Conservation (phyloP, 2,329 filamentous ascomycete species). For the Alternaria triticimaculans region DNA sequence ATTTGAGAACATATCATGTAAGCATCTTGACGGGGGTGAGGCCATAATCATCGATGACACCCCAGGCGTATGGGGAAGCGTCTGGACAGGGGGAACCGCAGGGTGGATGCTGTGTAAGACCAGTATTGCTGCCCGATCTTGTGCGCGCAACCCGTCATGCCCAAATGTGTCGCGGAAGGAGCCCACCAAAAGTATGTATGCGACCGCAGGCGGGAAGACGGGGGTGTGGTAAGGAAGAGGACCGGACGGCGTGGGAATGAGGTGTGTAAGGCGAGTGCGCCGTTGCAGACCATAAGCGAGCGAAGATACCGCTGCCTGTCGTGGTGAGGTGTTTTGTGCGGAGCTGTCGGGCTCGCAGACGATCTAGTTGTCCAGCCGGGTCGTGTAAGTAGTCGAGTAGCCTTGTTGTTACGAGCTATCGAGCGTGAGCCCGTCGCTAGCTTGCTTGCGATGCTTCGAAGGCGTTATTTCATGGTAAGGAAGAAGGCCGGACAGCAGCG, state of each 20-base stretch:
- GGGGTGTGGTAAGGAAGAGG: background rate
- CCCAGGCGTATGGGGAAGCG: background rate
- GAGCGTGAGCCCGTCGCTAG: slow-evolving; percentile 18
- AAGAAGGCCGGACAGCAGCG: background rate
- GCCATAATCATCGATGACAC: background rate
- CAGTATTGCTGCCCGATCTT: background rate
- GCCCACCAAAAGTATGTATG: background rate
- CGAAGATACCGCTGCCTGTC: background rate
- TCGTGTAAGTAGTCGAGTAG: slow-evolving; percentile 53
- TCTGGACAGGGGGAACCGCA: background rate
- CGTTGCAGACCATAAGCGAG: background rate
- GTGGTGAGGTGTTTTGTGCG: background rate
- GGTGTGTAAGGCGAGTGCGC: background rate
- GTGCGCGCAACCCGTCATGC: background rate
- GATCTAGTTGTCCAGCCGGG: slow-evolving; percentile 49
- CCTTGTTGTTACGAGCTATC: slow-evolving; percentile 31
- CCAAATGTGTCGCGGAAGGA: background rate
- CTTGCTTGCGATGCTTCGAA: too few species aligned
- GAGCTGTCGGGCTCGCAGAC: background rate
- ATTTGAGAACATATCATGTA: accelerated
- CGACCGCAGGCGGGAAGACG: background rate
- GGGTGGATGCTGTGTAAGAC: background rate
- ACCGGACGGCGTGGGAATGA: background rate
- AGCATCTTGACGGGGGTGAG: background rate
- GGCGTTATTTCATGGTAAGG: background rate